These are phyloP conservation scores for Botrytis elliptica DNA, from an alignment of 2,329 filamentous ascomycete genomes.

Conservation along the genomic window DNA sequence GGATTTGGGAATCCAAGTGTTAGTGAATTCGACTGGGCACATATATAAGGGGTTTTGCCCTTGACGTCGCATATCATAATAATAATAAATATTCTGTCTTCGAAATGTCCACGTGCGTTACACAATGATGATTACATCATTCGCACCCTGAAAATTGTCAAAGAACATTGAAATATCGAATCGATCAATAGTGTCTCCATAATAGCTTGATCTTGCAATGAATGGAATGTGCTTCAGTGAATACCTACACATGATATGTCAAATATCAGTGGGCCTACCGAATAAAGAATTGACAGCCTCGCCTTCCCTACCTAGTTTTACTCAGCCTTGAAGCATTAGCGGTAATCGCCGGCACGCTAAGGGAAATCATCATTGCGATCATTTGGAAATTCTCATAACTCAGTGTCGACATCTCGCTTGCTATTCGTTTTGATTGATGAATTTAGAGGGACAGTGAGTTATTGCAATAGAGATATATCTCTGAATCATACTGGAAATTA, in stretches of 20 bases:
- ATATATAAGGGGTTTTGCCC: not conserved
- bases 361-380: conserved; percentile 23
- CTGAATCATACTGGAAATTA: conserved; percentile 1
- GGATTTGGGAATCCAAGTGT: not conserved
- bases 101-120: not conserved
- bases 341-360: conserved; percentile 19
- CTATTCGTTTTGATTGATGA: not conserved
- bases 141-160: not conserved
- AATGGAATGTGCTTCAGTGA: not conserved
- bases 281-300: not conserved
- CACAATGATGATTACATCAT: not conserved
- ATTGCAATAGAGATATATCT: not conserved
- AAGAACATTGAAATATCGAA: too few species aligned
- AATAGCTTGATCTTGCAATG: not conserved
- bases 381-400: conserved; percentile 21
- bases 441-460: not conserved
- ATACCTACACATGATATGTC: not conserved
- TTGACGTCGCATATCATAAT: not conserved
- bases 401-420: not conserved
- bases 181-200: too few species aligned
- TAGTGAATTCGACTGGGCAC: not conserved
- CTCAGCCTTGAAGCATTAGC: conserved; percentile 13
- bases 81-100: not conserved
- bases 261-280: not conserved
- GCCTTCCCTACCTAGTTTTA: not conserved